Conservation (phyloP, 371 early-diverging fungal species). For the Rhizopus delemar region DNA sequence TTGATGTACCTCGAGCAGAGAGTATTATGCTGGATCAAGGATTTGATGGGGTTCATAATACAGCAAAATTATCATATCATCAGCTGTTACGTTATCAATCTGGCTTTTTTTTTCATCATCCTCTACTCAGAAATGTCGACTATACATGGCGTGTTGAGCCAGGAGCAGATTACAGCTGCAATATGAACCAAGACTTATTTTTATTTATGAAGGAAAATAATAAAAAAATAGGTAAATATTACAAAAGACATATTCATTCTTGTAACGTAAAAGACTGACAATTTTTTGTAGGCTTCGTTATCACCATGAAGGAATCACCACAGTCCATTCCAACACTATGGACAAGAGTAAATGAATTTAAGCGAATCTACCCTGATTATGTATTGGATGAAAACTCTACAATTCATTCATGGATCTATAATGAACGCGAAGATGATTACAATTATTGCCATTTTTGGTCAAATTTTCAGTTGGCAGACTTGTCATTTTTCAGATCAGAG, state of each 20-base stretch:
- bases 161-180: constrained; percentile 80
- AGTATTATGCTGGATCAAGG: constrained; percentile 21
- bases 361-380: constrained; percentile 33
- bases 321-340: constrained; percentile 84
- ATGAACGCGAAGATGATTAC: constrained; percentile 30
- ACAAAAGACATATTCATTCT: background rate
- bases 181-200: constrained; percentile 89
- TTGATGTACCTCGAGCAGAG: constrained; percentile 33
- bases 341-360: constrained; percentile 63
- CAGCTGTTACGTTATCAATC: constrained; percentile 68
- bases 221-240: constrained; percentile 67
- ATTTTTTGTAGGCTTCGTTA: constrained; percentile 53
- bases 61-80: constrained; percentile 23
- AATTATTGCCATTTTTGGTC: constrained; percentile 84
- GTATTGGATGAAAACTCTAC: constrained; percentile 22
- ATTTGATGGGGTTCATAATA: constrained; percentile 17
- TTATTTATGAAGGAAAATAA: constrained; percentile 72
- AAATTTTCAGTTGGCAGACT: constrained; percentile 64
- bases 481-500: constrained; percentile 74
- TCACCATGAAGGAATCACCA: constrained; percentile 75
- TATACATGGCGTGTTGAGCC: constrained; percentile 98
- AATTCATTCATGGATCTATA: constrained; percentile 34
- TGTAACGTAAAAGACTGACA: background rate
- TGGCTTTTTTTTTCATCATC: constrained; percentile 86
- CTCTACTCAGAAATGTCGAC: constrained; percentile 73